These are phyloP conservation scores for Hypomontagnella monticulosa DNA, from an alignment of 495 filamentous ascomycete genomes.

Conservation along the genomic window DNA sequence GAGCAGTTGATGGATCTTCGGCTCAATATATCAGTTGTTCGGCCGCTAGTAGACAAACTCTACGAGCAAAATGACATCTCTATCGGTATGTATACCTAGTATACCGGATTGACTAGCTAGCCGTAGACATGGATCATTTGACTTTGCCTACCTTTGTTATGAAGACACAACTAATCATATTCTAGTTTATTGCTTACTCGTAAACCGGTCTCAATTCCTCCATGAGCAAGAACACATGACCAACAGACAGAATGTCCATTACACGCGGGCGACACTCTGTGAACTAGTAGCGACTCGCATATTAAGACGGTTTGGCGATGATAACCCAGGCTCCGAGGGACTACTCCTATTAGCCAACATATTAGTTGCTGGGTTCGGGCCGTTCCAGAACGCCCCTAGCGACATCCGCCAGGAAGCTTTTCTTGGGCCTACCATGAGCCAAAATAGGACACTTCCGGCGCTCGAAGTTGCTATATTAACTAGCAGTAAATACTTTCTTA, in stretches of 20 bases:
- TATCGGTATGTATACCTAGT: conserved; percentile 56
- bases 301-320: conserved; percentile 72
- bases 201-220: conserved; percentile 75
- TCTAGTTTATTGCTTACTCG: conserved; percentile 70
- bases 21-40: conserved; percentile 74
- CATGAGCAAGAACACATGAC: conserved; percentile 70
- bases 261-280: conserved; percentile 71
- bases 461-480: conserved; percentile 77
- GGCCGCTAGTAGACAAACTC: conserved; percentile 74
- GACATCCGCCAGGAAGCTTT: conserved; percentile 62
- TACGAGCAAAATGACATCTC: conserved; percentile 76
- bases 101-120: not conserved
- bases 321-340: conserved; percentile 68
- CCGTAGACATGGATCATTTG: not conserved
- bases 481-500: conserved; percentile 72
- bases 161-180: conserved; percentile 7
- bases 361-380: conserved; percentile 76
- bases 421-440: conserved; percentile 57
- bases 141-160: not conserved
- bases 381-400: conserved; percentile 73
- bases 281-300: conserved; percentile 74
- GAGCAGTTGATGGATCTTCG: conserved; percentile 74
- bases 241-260: conserved; percentile 75
- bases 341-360: conserved; percentile 74
- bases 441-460: conserved; percentile 69